Base-by-base conservation (phyloP, 345 rosid genomes). In the Populus davidiana region DNA sequence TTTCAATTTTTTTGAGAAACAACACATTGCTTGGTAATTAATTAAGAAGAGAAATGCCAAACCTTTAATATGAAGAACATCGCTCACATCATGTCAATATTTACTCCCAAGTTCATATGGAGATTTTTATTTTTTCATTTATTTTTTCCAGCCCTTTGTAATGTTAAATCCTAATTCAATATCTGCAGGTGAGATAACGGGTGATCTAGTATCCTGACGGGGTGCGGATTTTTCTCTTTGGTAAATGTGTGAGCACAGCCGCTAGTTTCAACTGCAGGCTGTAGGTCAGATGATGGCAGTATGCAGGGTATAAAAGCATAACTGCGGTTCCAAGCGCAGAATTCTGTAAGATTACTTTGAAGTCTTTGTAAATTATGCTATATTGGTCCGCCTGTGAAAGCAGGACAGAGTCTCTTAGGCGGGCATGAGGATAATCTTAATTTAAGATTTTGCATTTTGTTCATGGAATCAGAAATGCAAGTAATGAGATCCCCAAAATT, bases 141-240 rank as follows among this genome's bases (percentile, higher is more conserved):
- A 39, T 39, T 75, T 44, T 44, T 44, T 47, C 18, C 18, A 12
- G 17, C 35, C 13, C 44, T 47, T 6, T 17, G 12, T 31, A 14
- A 36, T 38, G 43, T 39, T 73, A 2, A 14, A 27, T 63, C 36
- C 38, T 49, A 43, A 52, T 67, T 67, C 68, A 8, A n/a, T 16
- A n/a, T 50, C 68, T 67, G 78, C 72, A 67, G 78, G 78, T n/a
- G 66, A 50, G 43, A 50, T 75, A 35, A 11, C 72, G 1, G 33
- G 78, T 8, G 72, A 74, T 67, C 50, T 67, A 23, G 72, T 67
- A 29, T 75, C 78, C 23, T 75, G 50, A 75, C 1, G 8, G 47
- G 64, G 11, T 66, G 16, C 6, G 3, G 29, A 8, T 54, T 64
- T 50, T 47, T 44, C 59, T 33, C 5, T 27, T 74, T 12, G 29